phyloP scores from a whole-genome alignment of 2,329 filamentous ascomycete genomes.

The Drechmeria coniospora region DNA sequence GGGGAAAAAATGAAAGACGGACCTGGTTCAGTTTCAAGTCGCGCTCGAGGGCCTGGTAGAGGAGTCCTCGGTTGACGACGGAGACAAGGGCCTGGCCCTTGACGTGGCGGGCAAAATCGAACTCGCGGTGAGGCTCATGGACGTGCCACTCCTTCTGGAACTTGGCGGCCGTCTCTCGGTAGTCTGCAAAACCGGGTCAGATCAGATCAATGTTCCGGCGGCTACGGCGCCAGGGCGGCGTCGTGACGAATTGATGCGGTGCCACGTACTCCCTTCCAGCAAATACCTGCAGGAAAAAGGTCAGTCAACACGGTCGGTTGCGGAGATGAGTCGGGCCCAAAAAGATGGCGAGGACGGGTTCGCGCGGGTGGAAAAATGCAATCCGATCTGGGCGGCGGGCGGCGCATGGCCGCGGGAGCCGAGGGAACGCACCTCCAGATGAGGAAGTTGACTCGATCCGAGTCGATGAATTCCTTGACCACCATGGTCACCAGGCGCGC shows the following conservation, averaged over 20 bases:
- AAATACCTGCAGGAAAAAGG: constrained; percentile 31
- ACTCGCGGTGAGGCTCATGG: constrained; percentile 43
- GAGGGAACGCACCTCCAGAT: constrained; percentile 48
- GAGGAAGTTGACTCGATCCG: constrained; percentile 54
- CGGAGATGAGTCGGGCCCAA: background rate
- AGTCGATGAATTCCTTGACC: constrained; percentile 46
- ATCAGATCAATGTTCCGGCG: too few relatives aligned
- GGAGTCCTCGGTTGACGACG: constrained; percentile 46
- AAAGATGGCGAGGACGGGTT: background rate
- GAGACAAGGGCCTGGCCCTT: constrained; percentile 48
- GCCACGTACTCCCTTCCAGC: constrained; percentile 45
- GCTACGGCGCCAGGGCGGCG: background rate
- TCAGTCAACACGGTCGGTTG: constrained; percentile 1
- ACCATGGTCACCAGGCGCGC: constrained; percentile 25
- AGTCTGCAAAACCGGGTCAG: constrained; percentile 44
- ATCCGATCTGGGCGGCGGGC: constrained; percentile 3
- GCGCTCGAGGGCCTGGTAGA: constrained; percentile 44
- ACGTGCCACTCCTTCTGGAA: constrained; percentile 56
- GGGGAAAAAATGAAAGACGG: constrained; percentile 10
- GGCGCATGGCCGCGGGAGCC: constrained; percentile 12
- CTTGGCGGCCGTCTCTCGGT: constrained; percentile 51
- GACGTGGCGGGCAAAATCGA: constrained; percentile 50
- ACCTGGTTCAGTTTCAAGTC: constrained; percentile 36
- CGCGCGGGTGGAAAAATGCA: constrained; percentile 4
- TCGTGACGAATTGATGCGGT: constrained; percentile 5